phyloP scores from a whole-genome alignment of 106 monocot species.

The Apostasia shenzhenica region DNA sequence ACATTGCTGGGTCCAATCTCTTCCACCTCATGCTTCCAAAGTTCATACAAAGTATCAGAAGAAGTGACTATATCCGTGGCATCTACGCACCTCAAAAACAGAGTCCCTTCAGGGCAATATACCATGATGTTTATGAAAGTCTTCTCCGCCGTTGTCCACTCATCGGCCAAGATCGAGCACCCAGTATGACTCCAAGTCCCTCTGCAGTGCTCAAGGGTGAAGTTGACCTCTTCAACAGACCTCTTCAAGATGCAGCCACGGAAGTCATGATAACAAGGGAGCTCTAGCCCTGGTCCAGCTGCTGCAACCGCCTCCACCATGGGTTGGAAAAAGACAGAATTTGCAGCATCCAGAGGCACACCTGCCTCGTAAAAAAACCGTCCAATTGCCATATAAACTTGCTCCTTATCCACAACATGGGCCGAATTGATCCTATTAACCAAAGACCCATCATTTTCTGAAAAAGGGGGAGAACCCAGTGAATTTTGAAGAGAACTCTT shows the following conservation, averaged over 20 bases:
- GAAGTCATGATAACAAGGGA: slow-evolving; percentile 63
- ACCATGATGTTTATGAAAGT: slow-evolving; percentile 75
- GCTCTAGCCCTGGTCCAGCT: slow-evolving; percentile 38
- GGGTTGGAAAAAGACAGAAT: slow-evolving; percentile 65
- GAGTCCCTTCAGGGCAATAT: slow-evolving; percentile 77
- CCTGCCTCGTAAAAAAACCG: slow-evolving; percentile 74
- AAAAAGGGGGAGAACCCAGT: background rate
- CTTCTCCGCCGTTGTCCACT: slow-evolving; percentile 54
- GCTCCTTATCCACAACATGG: slow-evolving; percentile 31
- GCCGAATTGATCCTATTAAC: slow-evolving; percentile 3
- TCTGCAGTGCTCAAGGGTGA: slow-evolving; percentile 37
- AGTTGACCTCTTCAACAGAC: slow-evolving; percentile 46
- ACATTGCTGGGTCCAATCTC: slow-evolving; percentile 73
- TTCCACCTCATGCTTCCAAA: slow-evolving; percentile 74
- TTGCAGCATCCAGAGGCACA: slow-evolving; percentile 61
- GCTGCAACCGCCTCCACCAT: slow-evolving; percentile 79
- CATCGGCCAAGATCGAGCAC: slow-evolving; percentile 84
- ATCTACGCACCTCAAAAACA: slow-evolving; percentile 78
- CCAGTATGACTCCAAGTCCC: slow-evolving; percentile 72
- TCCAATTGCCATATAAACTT: slow-evolving; percentile 57
- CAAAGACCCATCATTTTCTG: background rate
- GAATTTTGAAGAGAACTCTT: slow-evolving; percentile 5
- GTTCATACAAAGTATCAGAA: slow-evolving; percentile 65
- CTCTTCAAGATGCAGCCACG: slow-evolving; percentile 62
- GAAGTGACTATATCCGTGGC: slow-evolving; percentile 62